Evolutionary conservation across 495 filamentous ascomycete species (phyloP).

Genomic region (Aspergillus baeticus): DNA sequence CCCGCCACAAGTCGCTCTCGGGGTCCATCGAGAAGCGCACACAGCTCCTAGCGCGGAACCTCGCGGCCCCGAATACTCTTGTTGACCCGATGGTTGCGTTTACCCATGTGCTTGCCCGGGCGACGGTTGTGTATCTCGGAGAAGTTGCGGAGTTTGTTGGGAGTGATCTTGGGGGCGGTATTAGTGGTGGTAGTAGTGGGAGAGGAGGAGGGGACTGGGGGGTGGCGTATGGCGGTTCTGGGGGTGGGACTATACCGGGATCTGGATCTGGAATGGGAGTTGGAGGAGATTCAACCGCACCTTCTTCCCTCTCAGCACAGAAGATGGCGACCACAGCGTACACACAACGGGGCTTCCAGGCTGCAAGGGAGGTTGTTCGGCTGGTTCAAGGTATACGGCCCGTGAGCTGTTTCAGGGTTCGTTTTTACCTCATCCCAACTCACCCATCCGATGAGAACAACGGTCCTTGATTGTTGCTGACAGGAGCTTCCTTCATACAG

Average conservation of each 20-base stretch:
- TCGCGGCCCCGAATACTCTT: neutral
- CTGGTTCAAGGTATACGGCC: neutral
- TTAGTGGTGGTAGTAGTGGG: no score
- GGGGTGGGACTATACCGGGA: no score
- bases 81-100: neutral
- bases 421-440: neutral
- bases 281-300: no score
- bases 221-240: no score
- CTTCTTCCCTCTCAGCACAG: no score
- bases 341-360: neutral
- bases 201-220: no score
- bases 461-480: no score
- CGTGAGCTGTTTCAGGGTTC: neutral
- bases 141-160: neutral
- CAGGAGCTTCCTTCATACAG: no score
- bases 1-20: neutral
- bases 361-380: neutral
- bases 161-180: no score
- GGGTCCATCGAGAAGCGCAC: neutral
- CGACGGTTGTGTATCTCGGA: neutral
- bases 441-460: no score
- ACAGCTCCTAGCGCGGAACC: neutral
- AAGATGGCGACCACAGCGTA: neutral
- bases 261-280: no score
- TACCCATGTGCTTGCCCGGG: neutral